Percentiles rank a stretch among this genome's conserved stretches.
Conservation (phyloP, 345 rosid species). For the Turritis glabra region DNA sequence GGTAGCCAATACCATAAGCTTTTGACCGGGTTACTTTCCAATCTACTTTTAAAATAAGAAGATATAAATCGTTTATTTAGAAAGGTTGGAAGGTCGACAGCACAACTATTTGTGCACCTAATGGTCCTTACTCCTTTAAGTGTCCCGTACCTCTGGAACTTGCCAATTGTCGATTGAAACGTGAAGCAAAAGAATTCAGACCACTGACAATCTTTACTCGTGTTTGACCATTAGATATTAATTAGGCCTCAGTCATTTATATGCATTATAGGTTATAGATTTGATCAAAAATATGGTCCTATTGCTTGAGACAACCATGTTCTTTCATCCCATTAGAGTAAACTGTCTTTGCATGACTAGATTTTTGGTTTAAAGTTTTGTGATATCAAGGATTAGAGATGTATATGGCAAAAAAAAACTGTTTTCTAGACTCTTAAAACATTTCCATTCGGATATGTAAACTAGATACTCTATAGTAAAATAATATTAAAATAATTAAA, state of each 20-base stretch:
- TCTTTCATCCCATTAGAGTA: background rate
- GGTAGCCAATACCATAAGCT: background rate
- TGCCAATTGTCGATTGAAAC: constrained; percentile 35
- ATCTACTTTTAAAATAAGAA: background rate
- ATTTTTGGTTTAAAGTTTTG: background rate
- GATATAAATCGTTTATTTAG: no score
- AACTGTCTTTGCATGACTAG: background rate
- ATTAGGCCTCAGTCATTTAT: constrained; percentile 5
- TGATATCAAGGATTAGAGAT: background rate
- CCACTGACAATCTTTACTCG: constrained; percentile 29
- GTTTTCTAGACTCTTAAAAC: background rate
- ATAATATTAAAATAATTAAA: no score
- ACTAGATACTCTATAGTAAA: no score
- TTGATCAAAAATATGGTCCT: background rate
- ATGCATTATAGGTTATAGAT: background rate
- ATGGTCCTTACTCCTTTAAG: constrained; percentile 28
- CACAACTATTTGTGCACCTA: background rate
- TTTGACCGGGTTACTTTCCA: background rate
- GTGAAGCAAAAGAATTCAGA: constrained; percentile 26
- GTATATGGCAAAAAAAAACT: background rate
- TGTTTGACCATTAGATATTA: constrained; percentile 28
- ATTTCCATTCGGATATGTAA: no score
- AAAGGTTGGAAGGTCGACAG: background rate
- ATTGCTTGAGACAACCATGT: constrained; percentile 14
- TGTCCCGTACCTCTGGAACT: constrained; percentile 32